Evolutionary conservation across 352 stramenopile species (phyloP).

Genomic region (Phytopythium montanum): DNA sequence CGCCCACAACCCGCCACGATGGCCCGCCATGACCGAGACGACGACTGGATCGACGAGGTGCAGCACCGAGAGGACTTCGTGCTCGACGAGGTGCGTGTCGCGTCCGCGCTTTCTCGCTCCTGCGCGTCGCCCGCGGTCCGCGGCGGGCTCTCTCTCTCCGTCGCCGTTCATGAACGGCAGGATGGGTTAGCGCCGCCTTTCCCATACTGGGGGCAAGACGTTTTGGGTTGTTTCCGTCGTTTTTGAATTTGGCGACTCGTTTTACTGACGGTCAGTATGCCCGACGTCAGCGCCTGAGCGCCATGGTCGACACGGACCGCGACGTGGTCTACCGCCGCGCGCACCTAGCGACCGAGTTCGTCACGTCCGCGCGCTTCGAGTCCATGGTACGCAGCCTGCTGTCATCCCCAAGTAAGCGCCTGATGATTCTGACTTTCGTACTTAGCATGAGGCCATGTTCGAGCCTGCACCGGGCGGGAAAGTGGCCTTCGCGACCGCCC

Average conservation of each 20-base stretch:
- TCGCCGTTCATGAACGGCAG: neutral
- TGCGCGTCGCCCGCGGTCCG: neutral
- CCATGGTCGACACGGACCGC: constrained; percentile 37
- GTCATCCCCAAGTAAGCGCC: neutral
- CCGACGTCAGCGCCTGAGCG: constrained; percentile 26
- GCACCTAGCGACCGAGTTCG: constrained; percentile 44
- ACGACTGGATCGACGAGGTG: constrained; percentile 63
- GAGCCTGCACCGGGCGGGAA: constrained; percentile 22
- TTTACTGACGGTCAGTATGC: constrained; percentile 11
- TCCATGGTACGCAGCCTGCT: constrained; percentile 33
- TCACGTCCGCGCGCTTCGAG: constrained; percentile 47
- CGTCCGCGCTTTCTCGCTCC: neutral
- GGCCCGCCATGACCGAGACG: constrained; percentile 57
- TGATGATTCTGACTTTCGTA: too few species aligned
- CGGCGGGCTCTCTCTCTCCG: neutral
- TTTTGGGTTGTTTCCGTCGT: constrained; percentile 1
- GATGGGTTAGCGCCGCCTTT: neutral
- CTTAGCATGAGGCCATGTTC: constrained; percentile 29
- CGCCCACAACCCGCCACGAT: constrained; percentile 17
- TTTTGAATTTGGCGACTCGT: constrained; percentile 6
- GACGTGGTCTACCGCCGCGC: constrained; percentile 70
- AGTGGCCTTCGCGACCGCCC: constrained; percentile 27
- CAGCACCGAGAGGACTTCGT: constrained; percentile 51
- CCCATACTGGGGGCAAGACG: constrained; percentile 1
- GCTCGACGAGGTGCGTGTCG: constrained; percentile 53